Evolutionary conservation across 306 rosid genomes (phyloP), one percentile per base, ranked within the genome.

Genomic region (Corylus americana): DNA sequence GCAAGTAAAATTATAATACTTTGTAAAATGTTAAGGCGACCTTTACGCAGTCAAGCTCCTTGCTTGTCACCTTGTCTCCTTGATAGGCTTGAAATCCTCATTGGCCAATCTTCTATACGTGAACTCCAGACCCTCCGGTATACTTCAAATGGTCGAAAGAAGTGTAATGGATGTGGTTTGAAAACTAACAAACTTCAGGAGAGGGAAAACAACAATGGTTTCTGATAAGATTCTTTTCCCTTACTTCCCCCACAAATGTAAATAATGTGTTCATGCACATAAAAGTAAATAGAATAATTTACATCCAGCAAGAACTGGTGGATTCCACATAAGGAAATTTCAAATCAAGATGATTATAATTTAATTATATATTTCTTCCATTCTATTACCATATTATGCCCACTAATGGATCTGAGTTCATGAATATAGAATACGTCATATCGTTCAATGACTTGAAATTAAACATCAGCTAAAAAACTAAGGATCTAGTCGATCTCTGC

Each of bases 271-370:
- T 39, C 35, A 22, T 22, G 25, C 25, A 25, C 31, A 27, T 3
- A 5, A 31, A 4, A 7, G 10, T 31, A 10, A 44, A 39, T 29
- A 63, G 77, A 49, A 44, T 58, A 49, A 44, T 58, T 74, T 9
- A 27, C 61, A 49, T 14, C 54, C 80, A 74, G 75, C 42, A 6
- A 63, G n/a, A 25, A 44, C 67, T 20, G 55, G 82, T 84, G 82
- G 82, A 84, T 39, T 84, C 87, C 87, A 54, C 84, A 63, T 39
- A 80, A 54, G 81, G 61, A 39, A 72, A 47, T 17, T 8, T 7
- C 17, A 48, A 70, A 14, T 72, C 76, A 22, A 71, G 42, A 64
- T 64, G 13, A 22, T 20, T 31, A 63, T 64, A 0, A 35, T 71
- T 2, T n/a, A 16, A 53, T 53, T 13, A 53, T 22, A 22, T 22